A percentile compares a stretch with the other conserved stretches of the same genome.
Conservation (phyloP, 768 basidiomycete genomes). For the Calocera cornea region DNA sequence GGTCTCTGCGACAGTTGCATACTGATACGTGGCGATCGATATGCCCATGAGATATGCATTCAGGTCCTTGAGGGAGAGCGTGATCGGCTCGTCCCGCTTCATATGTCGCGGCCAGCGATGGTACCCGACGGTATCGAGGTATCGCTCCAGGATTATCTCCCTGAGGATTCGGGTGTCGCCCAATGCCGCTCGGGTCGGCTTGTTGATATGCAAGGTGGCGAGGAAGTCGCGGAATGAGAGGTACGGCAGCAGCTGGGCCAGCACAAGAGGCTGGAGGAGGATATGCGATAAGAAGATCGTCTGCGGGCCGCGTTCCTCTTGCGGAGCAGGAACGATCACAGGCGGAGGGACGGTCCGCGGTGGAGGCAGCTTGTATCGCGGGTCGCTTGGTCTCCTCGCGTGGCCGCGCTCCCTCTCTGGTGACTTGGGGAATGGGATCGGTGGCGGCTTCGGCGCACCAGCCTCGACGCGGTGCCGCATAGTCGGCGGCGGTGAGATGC, state of each 20-base stretch:
- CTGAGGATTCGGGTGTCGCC: slow-evolving; percentile 38
- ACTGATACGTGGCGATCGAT: slow-evolving; percentile 60
- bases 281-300: not conserved
- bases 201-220: slow-evolving; percentile 42
- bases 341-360: not conserved
- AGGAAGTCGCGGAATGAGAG: slow-evolving; percentile 66
- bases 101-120: slow-evolving; percentile 41
- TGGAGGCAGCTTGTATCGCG: not conserved
- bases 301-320: slow-evolving; percentile 1
- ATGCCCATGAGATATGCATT: slow-evolving; percentile 69
- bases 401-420: not conserved
- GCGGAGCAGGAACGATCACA: not conserved
- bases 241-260: slow-evolving; percentile 42
- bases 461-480: not conserved
- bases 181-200: slow-evolving; percentile 37
- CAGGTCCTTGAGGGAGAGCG: slow-evolving; percentile 42
- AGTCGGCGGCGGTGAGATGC: not conserved
- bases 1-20: slow-evolving; percentile 43
- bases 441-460: not conserved
- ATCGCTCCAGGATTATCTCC: slow-evolving; percentile 57
- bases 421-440: not conserved
- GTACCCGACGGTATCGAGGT: slow-evolving; percentile 60
- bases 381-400: not conserved
- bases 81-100: slow-evolving; percentile 19
- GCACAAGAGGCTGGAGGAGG: slow-evolving; percentile 38